A percentile compares a stretch with the other conserved stretches of the same genome.
These are phyloP conservation scores for Jatropha multifida DNA, from an alignment of 441 rosid species.

Conservation along the genomic window DNA sequence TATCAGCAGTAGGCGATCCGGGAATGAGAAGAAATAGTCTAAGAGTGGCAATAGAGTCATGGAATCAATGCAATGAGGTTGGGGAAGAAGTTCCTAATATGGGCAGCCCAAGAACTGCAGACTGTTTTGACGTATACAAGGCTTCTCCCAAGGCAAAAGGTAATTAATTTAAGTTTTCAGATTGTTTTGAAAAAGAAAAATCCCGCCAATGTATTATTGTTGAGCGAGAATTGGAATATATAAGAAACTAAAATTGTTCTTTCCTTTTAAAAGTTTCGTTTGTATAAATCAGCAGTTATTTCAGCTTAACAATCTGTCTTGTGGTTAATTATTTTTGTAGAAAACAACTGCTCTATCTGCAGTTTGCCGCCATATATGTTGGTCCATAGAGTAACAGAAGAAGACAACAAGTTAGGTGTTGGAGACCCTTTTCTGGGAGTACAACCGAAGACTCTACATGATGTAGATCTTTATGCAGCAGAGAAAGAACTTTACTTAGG, in stretches of 20 bases:
- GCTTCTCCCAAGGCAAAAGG: slow-evolving; percentile 33
- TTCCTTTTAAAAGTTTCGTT: too few relatives aligned
- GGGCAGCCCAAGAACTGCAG: slow-evolving; percentile 72
- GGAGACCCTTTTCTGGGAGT: slow-evolving; percentile 58
- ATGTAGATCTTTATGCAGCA: slow-evolving; percentile 58
- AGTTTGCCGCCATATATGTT: slow-evolving; percentile 37
- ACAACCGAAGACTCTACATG: slow-evolving; percentile 28
- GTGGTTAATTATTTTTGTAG: slow-evolving; percentile 22
- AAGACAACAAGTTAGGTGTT: slow-evolving; percentile 66
- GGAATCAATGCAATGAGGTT: slow-evolving; percentile 74
- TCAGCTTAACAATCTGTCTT: not conserved
- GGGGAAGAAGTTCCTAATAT: slow-evolving; percentile 49
- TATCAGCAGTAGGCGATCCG: slow-evolving; percentile 55
- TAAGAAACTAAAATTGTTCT: not conserved
- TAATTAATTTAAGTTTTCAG: slow-evolving; percentile 8
- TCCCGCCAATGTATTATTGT: not conserved
- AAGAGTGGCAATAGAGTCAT: slow-evolving; percentile 56
- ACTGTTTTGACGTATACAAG: slow-evolving; percentile 55
- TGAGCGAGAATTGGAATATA: not conserved
- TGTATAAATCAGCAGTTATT: not conserved
- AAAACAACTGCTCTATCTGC: slow-evolving; percentile 46
- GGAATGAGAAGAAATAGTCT: slow-evolving; percentile 55
- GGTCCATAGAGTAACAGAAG: slow-evolving; percentile 65
- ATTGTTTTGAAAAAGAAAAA: not conserved
- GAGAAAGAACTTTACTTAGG: slow-evolving; percentile 70